These are phyloP conservation scores for Auricularia sp. DNA, from an alignment of 768 basidiomycete species.

Conservation along the genomic window DNA sequence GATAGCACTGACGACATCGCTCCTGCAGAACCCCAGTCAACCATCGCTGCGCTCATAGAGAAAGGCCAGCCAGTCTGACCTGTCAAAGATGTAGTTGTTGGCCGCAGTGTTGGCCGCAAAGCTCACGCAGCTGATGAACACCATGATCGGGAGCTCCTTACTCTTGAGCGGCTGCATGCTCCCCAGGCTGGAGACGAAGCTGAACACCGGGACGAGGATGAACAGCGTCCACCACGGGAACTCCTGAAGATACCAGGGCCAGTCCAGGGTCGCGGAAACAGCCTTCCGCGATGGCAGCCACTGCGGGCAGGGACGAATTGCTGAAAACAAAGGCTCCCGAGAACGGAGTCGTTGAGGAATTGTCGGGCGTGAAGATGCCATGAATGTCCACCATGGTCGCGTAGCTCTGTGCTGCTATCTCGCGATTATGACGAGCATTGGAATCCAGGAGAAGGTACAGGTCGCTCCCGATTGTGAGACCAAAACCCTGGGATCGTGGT, in stretches of 20 bases:
- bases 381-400: constrained; percentile 13
- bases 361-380: constrained; percentile 19
- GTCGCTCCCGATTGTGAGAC: constrained; percentile 75
- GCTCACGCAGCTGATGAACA: constrained; percentile 63
- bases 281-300: constrained; percentile 30
- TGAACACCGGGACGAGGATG: constrained; percentile 67
- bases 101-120: constrained; percentile 69
- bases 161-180: constrained; percentile 67
- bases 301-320: neutral
- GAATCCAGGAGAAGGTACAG: constrained; percentile 64
- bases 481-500: constrained; percentile 51
- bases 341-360: constrained; percentile 8
- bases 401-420: constrained; percentile 25
- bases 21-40: neutral
- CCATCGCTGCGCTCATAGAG: neutral
- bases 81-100: constrained; percentile 76
- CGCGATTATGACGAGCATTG: constrained; percentile 36
- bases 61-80: constrained; percentile 22
- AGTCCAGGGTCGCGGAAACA: constrained; percentile 62
- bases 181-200: constrained; percentile 58
- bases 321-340: constrained; percentile 58
- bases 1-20: constrained; percentile 79
- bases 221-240: constrained; percentile 78
- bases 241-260: constrained; percentile 70
- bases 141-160: constrained; percentile 68